Conservation (phyloP, 768 basidiomycete species). For the Trametes gibbosa region DNA sequence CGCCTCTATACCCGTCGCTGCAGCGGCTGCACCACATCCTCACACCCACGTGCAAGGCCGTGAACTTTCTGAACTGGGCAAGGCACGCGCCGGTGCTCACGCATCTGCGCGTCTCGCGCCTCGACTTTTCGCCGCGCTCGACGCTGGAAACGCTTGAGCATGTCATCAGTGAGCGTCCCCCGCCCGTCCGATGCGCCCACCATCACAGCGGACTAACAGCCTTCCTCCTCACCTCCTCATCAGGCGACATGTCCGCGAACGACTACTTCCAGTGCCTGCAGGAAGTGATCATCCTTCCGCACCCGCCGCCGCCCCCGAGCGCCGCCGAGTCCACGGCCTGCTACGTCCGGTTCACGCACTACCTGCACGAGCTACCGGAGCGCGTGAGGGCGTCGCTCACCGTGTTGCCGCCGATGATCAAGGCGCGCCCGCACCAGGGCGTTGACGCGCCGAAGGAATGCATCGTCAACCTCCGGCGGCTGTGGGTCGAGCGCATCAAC, state of each 20-base stretch:
- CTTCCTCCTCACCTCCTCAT: neutral
- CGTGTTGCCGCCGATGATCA: conserved; percentile 5
- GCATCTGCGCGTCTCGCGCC: conserved; percentile 12
- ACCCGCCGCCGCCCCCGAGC: conserved; percentile 5
- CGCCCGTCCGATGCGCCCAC: no score
- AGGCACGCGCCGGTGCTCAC: conserved; percentile 9
- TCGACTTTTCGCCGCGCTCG: conserved; percentile 1
- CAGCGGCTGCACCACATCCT: conserved; percentile 14
- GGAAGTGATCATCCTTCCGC: conserved; percentile 8
- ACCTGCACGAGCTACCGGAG: conserved; percentile 1
- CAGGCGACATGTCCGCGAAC: neutral
- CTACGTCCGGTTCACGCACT: conserved; percentile 3
- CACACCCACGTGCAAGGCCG: conserved; percentile 3
- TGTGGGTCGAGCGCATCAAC: conserved; percentile 11
- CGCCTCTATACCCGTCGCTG: conserved; percentile 9
- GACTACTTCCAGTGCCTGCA: conserved; percentile 11
- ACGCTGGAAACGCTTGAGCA: neutral
- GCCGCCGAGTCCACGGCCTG: neutral
- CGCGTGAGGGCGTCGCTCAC: neutral
- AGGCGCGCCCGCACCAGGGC: neutral
- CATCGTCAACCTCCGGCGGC: neutral
- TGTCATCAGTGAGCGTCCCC: neutral
- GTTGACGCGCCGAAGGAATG: conserved; percentile 2
- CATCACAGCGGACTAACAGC: neutral
- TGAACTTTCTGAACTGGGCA: conserved; percentile 12